Evolutionary conservation across 306 rosid species (phyloP).

Genomic region (Lathyrus aphaca): DNA sequence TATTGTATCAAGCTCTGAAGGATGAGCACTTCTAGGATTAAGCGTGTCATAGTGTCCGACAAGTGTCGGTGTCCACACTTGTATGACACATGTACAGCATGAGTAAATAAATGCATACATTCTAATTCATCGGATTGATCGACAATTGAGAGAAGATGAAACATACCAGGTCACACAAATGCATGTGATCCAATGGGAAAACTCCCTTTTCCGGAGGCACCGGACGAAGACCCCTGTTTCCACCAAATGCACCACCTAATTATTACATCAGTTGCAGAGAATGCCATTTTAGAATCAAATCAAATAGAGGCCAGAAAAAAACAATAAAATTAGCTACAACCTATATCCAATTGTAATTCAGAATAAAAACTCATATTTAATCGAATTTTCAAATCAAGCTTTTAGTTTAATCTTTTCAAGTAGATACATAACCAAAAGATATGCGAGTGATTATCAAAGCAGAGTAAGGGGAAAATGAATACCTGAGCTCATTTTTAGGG

Average conservation of each 20-base stretch:
- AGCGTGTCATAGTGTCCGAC: too few relatives aligned
- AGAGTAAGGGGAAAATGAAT: neutral
- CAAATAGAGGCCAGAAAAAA: neutral
- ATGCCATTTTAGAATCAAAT: neutral
- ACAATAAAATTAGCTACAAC: neutral
- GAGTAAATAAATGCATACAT: neutral
- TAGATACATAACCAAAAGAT: neutral
- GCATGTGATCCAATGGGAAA: conserved; percentile 94
- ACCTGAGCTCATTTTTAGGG: conserved; percentile 63
- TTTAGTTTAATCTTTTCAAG: neutral
- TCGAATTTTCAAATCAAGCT: too few relatives aligned
- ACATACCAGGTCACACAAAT: conserved; percentile 85
- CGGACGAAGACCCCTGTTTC: conserved; percentile 86
- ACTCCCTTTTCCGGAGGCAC: conserved; percentile 97
- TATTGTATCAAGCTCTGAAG: neutral
- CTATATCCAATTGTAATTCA: too few relatives aligned
- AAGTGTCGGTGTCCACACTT: too few relatives aligned
- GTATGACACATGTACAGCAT: too few relatives aligned
- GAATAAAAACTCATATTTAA: too few relatives aligned
- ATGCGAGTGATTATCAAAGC: neutral
- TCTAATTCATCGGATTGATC: neutral
- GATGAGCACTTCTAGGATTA: too few relatives aligned
- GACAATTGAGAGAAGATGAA: conserved; percentile 7
- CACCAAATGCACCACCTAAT: conserved; percentile 96
- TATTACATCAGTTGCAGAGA: conserved; percentile 19